Evolutionary conservation across 2,329 filamentous ascomycete genomes (phyloP), one percentile per base, ranked within the genome.

Genomic region (Pseudopyrenochaeta lycopersici): DNA sequence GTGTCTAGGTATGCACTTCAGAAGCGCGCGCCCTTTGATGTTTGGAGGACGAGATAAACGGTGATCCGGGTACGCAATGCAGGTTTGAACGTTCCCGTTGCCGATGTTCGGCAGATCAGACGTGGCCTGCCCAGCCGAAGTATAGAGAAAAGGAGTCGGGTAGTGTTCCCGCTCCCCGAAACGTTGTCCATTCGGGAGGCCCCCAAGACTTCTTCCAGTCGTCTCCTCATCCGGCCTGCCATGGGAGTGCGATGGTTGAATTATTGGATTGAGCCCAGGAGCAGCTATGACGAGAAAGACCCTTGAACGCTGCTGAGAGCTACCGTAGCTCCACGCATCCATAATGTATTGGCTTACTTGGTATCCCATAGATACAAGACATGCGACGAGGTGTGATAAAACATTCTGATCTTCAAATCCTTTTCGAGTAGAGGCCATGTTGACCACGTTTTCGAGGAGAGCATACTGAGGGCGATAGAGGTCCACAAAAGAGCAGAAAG

Each of bases 331-430:
- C 81, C 88, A 91, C 0, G 90, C 84, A 59, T 92, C 90, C 17
- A 90, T 78, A 0, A 88, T 78, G 50, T 87, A 85, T 32, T 90
- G 82, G 35, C 89, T 84, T 0, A 86, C 79, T 66, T 96, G 91
- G 61, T 95, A 96, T 0, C 90, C 91, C 58, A 95, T 80, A 0
- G 88, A 89, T 0, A 94, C 88, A 0, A 95, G 76, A 1, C 87
- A 82, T 57, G 88, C 90, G 9, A 95, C 80, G 0, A 95, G 78
- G 61, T 93, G 90, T 1, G 87, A 87, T 46, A 93, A 87, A 0
- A 91, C 84, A 52, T 91, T 90, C 17, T 88, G 80, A 3, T 81
- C 76, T 14, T 81, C 76, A 29, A 73, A 76, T 6, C 68, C 64
- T 15, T 72, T 78, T 15, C 77, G 76, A 20, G 67, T 78, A 41